phyloP scores from a whole-genome alignment of 2,329 filamentous ascomycete species.

The Ophiostoma fasciatum region DNA sequence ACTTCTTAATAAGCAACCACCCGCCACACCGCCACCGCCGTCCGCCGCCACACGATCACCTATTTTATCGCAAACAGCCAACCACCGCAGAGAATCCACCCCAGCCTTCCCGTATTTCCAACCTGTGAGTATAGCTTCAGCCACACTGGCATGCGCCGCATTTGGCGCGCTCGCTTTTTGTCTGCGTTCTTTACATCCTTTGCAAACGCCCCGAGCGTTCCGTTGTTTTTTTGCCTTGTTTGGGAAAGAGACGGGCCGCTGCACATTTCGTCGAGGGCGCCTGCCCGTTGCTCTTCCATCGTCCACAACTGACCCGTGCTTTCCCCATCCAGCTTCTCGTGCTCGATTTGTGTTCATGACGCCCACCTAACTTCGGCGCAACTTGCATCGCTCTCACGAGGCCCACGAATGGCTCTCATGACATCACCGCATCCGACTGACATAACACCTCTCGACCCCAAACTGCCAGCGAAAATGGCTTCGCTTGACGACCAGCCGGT shows the following conservation, averaged over 20 bases:
- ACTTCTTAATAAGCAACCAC: neutral
- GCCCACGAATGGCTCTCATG: slow-evolving; percentile 34
- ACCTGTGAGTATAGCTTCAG: neutral
- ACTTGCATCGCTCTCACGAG: slow-evolving; percentile 11
- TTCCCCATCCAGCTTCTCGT: neutral
- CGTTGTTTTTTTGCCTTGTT: neutral
- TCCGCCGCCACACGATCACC: slow-evolving; percentile 1
- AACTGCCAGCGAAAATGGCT: slow-evolving; percentile 34
- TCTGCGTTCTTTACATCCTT: neutral
- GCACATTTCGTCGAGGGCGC: neutral
- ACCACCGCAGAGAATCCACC: slow-evolving; percentile 6
- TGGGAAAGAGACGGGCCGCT: neutral
- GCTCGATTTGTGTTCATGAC: slow-evolving; percentile 24
- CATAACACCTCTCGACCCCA: slow-evolving; percentile 29
- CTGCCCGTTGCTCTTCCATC: neutral
- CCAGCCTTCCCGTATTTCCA: slow-evolving; percentile 5
- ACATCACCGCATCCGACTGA: slow-evolving; percentile 30
- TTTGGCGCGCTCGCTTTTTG: neutral
- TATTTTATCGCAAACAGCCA: neutral
- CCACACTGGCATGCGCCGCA: neutral
- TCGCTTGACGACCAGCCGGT: slow-evolving; percentile 26
- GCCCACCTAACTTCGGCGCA: slow-evolving; percentile 13
- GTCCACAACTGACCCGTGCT: slow-evolving; percentile 1
- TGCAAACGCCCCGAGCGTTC: neutral
- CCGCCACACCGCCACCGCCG: too few relatives aligned